Evolutionary conservation across 441 rosid genomes (phyloP).

Genomic region (Erysimum cheiri): DNA sequence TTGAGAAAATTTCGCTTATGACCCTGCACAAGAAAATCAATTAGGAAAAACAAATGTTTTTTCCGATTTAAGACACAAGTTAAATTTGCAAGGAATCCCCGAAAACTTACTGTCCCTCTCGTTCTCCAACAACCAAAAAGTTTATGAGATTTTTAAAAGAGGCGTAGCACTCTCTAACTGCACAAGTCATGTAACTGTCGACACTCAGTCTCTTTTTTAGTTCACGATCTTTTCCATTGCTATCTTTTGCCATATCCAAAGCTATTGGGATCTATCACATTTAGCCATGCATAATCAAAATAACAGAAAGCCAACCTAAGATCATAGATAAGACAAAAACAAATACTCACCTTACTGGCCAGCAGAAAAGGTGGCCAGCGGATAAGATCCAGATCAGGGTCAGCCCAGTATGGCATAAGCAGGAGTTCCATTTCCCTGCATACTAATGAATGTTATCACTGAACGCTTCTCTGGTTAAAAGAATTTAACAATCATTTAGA

Average conservation of each 20-base stretch:
- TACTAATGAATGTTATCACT: conserved; percentile 30
- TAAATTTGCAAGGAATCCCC: not conserved
- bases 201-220: conserved; percentile 59
- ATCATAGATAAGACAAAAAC: conserved; percentile 10
- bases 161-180: conserved; percentile 76
- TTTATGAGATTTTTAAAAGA: conserved; percentile 62
- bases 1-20: conserved; percentile 52
- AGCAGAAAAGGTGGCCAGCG: conserved; percentile 86
- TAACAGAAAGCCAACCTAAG: not conserved
- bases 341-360: conserved; percentile 66
- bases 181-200: conserved; percentile 71
- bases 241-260: conserved; percentile 84
- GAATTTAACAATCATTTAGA: conserved; percentile 16
- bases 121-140: conserved; percentile 58
- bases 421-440: conserved; percentile 72
- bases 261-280: conserved; percentile 73
- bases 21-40: conserved; percentile 50
- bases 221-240: conserved; percentile 64
- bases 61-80: not conserved
- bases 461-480: not conserved
- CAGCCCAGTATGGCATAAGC: conserved; percentile 80
- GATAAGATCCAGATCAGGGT: conserved; percentile 57
- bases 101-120: conserved; percentile 59
- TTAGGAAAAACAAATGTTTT: conserved; percentile 8
- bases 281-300: conserved; percentile 21